Evolutionary conservation across 2,329 filamentous ascomycete genomes (phyloP), one percentile per base, ranked within the genome.

Genomic region (Pseudogymnoascus sp.): DNA sequence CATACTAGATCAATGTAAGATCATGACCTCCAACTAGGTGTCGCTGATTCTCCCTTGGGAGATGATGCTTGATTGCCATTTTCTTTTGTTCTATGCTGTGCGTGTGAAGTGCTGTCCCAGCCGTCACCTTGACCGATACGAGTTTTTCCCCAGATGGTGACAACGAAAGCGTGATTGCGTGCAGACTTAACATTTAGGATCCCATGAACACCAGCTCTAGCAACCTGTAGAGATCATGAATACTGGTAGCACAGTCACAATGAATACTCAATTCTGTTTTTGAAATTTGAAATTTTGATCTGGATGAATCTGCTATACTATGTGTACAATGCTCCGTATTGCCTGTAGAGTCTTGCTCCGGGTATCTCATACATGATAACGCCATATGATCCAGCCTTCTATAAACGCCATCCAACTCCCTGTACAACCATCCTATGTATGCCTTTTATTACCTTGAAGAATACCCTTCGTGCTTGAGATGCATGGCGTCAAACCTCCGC

Each of bases 1-100:
- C 75, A 76, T 77, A 77, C 78, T 82, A 85, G 83, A 81, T 85
- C 81, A 82, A 74, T 73, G 70, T 73, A 80, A 79, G 80, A 83
- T 83, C 79, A 82, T 78, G 76, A 78, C 77, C 78, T 78, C 78
- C 81, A 81, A 81, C 81, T 83, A 92, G 91, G 91, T 96, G 91
- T 96, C 91, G 91, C 91, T 78, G 89, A 93, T 82, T 91, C 87
- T 85, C 78, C 72, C 76, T 76, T 31, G 59, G 80, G 81, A 80
- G 88, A 90, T 84, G 86, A 95, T 75, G 91, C 91, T 96, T 91
- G 91, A 96, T 92, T 86, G 91, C 91, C 91, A 96, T 82, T 78
- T 76, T 75, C 71, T 65, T 68, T 62, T 41, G 59, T 60, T 40
- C 43, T 23, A 45, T 61, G 59, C 43, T 40, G 59, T 61, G 16